These are phyloP conservation scores for Emergomyces pasteurianus DNA, from an alignment of 2,329 filamentous ascomycete species.

Conservation along the genomic window DNA sequence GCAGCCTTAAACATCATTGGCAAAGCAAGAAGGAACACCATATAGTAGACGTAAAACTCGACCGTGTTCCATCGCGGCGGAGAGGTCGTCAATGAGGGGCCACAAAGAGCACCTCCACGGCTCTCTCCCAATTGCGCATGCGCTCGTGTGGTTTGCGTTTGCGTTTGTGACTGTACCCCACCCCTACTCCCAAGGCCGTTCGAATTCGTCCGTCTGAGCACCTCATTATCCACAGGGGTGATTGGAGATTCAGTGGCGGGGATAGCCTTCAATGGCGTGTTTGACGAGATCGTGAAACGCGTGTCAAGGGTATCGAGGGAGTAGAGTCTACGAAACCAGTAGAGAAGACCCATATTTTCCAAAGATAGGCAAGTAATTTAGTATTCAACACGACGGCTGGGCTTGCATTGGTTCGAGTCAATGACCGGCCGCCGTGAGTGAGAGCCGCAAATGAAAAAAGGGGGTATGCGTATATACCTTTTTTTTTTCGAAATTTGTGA, in stretches of 20 bases:
- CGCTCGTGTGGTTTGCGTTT: neutral
- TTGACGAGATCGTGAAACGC: slow-evolving; percentile 59
- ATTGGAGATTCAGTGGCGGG: slow-evolving; percentile 38
- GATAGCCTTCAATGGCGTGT: slow-evolving; percentile 51
- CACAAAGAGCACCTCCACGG: slow-evolving; percentile 31
- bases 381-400: neutral
- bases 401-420: neutral
- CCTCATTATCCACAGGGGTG: slow-evolving; percentile 15
- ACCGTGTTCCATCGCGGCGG: slow-evolving; percentile 71
- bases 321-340: slow-evolving; percentile 44
- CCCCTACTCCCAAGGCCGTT: neutral
- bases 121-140: slow-evolving; percentile 11
- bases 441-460: neutral
- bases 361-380: neutral
- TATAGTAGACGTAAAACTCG: slow-evolving; percentile 75
- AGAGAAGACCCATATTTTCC: slow-evolving; percentile 34
- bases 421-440: neutral
- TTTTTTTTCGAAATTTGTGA: neutral
- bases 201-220: slow-evolving; percentile 8
- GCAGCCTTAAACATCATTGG: slow-evolving; percentile 88
- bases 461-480: too few species aligned
- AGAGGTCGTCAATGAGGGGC: slow-evolving; percentile 12
- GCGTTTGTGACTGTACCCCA: neutral
- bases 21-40: slow-evolving; percentile 53
- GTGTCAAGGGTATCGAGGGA: slow-evolving; percentile 58